Evolutionary conservation across 1,284 basidiomycete species (phyloP).

Genomic region (Laetiporus sulphureus): DNA sequence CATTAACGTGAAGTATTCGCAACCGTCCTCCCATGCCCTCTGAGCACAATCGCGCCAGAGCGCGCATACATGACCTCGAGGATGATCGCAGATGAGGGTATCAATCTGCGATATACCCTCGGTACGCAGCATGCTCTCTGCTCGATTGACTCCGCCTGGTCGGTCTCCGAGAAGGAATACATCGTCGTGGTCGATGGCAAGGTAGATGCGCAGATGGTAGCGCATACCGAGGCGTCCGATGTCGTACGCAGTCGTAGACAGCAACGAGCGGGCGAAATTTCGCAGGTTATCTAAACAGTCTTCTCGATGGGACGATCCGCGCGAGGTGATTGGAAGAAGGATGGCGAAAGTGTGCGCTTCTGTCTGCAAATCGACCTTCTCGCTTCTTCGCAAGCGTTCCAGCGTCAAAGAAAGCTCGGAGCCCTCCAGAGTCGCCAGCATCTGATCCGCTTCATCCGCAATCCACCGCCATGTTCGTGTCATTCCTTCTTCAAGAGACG

Average conservation of each 20-base stretch:
- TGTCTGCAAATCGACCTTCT: slow-evolving; percentile 28
- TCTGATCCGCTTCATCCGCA: slow-evolving; percentile 26
- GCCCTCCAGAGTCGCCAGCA: slow-evolving; percentile 9
- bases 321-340: slow-evolving; percentile 52
- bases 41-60: slow-evolving; percentile 47
- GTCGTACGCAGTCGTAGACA: slow-evolving; percentile 40
- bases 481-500: slow-evolving; percentile 41
- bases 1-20: slow-evolving; percentile 48
- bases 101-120: slow-evolving; percentile 31
- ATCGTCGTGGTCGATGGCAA: slow-evolving; percentile 49
- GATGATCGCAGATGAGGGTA: slow-evolving; percentile 32
- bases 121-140: slow-evolving; percentile 30
- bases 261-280: slow-evolving; percentile 37
- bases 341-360: slow-evolving; percentile 40
- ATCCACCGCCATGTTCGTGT: slow-evolving; percentile 41
- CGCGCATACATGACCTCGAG: slow-evolving; percentile 42
- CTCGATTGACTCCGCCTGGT: slow-evolving; percentile 24
- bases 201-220: slow-evolving; percentile 38
- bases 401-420: neutral
- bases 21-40: slow-evolving; percentile 39
- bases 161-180: slow-evolving; percentile 30
- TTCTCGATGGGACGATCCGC: slow-evolving; percentile 27
- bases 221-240: slow-evolving; percentile 24
- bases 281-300: slow-evolving; percentile 37
- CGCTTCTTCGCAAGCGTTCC: neutral